These are phyloP conservation scores for Fraxinus floribunda DNA, from an alignment of 305 asterid genomes.

Conservation along the genomic window DNA sequence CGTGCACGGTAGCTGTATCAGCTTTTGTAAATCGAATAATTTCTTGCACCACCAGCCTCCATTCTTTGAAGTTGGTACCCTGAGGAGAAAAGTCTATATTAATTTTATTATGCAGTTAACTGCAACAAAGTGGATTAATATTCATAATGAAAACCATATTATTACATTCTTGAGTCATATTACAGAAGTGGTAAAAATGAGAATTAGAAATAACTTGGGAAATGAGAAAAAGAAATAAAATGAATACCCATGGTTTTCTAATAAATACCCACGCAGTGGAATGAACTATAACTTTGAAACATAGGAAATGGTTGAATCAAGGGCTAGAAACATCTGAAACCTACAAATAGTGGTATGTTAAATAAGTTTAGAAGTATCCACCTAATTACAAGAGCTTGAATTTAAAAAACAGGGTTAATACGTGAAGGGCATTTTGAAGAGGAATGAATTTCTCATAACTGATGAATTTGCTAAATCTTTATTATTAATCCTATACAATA, in stretches of 20 bases:
- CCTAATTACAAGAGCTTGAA: conserved; percentile 12
- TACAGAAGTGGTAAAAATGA: neutral
- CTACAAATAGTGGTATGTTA: neutral
- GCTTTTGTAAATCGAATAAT: conserved; percentile 40
- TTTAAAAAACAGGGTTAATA: conserved; percentile 8
- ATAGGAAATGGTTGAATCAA: neutral
- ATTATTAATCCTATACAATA: neutral
- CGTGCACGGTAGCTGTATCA: conserved; percentile 26
- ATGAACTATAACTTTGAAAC: neutral
- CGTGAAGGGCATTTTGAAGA: neutral
- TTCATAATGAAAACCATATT: neutral
- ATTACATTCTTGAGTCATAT: neutral
- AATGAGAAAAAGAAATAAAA: too few species aligned
- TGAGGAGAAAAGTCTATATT: conserved; percentile 13
- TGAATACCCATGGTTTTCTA: neutral
- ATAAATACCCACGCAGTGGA: neutral
- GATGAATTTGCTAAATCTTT: neutral
- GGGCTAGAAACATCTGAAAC: conserved; percentile 20
- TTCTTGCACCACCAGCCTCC: conserved; percentile 52
- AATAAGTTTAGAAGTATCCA: neutral
- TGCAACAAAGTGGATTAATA: neutral
- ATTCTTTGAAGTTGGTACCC: conserved; percentile 53
- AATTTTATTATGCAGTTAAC: neutral
- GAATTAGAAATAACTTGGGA: neutral
- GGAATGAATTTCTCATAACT: conserved; percentile 5